These are phyloP conservation scores for Candida taoyuanica DNA, from an alignment of 805 yeast species.

Conservation along the genomic window DNA sequence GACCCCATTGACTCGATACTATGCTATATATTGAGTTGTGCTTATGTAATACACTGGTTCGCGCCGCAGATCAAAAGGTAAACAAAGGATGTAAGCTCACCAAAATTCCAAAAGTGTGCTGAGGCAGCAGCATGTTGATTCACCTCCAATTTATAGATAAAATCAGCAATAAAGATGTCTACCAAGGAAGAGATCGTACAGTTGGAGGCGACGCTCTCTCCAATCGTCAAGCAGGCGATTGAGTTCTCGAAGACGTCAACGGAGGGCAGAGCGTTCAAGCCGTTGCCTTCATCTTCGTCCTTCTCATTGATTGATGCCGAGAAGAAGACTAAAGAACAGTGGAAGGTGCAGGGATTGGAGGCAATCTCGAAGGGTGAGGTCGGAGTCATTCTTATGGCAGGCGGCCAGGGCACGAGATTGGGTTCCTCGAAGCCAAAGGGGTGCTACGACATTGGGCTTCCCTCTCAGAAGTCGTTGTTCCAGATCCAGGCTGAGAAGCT, in stretches of 20 bases:
- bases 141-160: too few relatives aligned
- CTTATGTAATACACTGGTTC: background rate
- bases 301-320: conserved; percentile 38
- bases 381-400: conserved; percentile 91
- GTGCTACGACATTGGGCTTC: conserved; percentile 81
- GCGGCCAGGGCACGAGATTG: conserved; percentile 96
- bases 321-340: conserved; percentile 18
- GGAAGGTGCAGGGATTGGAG: conserved; percentile 48
- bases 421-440: conserved; percentile 94
- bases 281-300: conserved; percentile 50
- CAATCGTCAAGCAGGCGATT: conserved; percentile 37
- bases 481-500: conserved; percentile 92
- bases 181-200: conserved; percentile 11
- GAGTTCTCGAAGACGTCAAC: conserved; percentile 29
- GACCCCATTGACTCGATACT: background rate
- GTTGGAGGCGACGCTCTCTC: conserved; percentile 23
- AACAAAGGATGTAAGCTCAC: conserved; percentile 1
- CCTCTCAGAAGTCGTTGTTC: conserved; percentile 78
- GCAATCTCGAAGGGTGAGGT: conserved; percentile 71
- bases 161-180: conserved; percentile 12
- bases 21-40: background rate
- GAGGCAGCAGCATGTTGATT: too few relatives aligned
- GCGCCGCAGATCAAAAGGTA: conserved; percentile 8
- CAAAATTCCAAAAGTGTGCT: too few relatives aligned
- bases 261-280: conserved; percentile 31